Evolutionary conservation across 805 yeast genomes (phyloP).

Genomic region (Candida tibetensis): DNA sequence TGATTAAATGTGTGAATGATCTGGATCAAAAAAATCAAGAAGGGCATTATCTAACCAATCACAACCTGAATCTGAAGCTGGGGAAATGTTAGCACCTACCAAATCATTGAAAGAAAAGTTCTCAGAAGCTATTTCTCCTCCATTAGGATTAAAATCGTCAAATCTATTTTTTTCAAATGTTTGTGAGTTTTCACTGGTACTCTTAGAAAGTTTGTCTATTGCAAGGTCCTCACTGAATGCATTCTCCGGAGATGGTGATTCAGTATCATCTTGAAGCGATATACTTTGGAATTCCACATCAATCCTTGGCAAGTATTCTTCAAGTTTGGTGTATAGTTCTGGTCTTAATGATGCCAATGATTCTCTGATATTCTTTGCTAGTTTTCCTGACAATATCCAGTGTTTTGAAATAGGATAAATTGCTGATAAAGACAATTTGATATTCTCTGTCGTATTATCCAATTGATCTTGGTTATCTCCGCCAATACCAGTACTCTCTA

Average conservation of each 20-base stretch:
- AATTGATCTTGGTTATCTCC: conserved; percentile 21
- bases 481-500: conserved; percentile 1
- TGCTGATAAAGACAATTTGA: conserved; percentile 48
- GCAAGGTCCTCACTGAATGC: neutral
- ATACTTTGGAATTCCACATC: conserved; percentile 9
- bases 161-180: neutral
- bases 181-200: neutral
- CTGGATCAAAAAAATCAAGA: conserved; percentile 8
- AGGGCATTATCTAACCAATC: conserved; percentile 51
- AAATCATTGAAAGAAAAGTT: neutral
- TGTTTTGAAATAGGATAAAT: conserved; percentile 49
- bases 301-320: conserved; percentile 26
- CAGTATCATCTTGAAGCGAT: neutral
- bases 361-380: conserved; percentile 46
- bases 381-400: conserved; percentile 48
- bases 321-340: conserved; percentile 34
- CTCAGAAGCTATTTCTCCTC: neutral
- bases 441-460: conserved; percentile 45
- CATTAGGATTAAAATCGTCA: neutral
- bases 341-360: conserved; percentile 44
- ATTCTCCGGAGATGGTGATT: neutral
- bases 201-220: neutral
- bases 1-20: no score
- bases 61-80: conserved; percentile 49
- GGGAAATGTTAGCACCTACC: conserved; percentile 1